phyloP scores from a whole-genome alignment of 257 asterid genomes.

The Verbena officinalis region DNA sequence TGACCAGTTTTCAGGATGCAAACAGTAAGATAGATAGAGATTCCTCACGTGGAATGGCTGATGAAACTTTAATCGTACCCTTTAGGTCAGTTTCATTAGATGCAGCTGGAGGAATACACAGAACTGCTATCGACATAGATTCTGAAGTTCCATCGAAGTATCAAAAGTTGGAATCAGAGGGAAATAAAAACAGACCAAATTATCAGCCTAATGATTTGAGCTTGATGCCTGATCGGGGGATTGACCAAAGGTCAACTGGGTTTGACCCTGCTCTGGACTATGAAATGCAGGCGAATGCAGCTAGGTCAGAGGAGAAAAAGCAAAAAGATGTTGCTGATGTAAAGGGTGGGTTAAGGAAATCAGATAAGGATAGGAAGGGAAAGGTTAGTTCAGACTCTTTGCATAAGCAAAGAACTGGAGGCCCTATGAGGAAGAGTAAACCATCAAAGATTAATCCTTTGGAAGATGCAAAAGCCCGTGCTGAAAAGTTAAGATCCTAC shows the following conservation, averaged over 20 bases:
- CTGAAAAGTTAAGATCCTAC: conserved; percentile 85
- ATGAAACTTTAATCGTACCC: conserved; percentile 79
- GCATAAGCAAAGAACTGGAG: conserved; percentile 71
- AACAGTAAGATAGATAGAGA: conserved; percentile 44
- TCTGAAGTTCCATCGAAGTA: conserved; percentile 64
- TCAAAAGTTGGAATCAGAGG: conserved; percentile 53
- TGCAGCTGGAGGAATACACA: conserved; percentile 52
- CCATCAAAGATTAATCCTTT: conserved; percentile 67
- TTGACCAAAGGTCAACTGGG: conserved; percentile 55
- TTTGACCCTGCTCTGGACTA: conserved; percentile 74
- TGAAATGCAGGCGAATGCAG: conserved; percentile 72
- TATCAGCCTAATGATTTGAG: conserved; percentile 87
- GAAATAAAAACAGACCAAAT: conserved; percentile 43
- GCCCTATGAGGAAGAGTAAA: conserved; percentile 74
- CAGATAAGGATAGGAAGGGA: conserved; percentile 62
- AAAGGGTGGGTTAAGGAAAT: conserved; percentile 51
- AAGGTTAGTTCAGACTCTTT: conserved; percentile 49
- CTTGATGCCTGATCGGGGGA: conserved; percentile 79
- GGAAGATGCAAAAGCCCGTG: conserved; percentile 95
- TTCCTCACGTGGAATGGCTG: conserved; percentile 54
- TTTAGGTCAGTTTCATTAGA: conserved; percentile 72
- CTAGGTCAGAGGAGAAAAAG: conserved; percentile 47
- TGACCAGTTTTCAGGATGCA: conserved; percentile 45
- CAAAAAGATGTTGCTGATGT: conserved; percentile 40
- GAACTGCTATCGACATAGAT: conserved; percentile 68